Evolutionary conservation across 371 early-diverging fungal genomes (phyloP).

Genomic region (Nematocida sp.): DNA sequence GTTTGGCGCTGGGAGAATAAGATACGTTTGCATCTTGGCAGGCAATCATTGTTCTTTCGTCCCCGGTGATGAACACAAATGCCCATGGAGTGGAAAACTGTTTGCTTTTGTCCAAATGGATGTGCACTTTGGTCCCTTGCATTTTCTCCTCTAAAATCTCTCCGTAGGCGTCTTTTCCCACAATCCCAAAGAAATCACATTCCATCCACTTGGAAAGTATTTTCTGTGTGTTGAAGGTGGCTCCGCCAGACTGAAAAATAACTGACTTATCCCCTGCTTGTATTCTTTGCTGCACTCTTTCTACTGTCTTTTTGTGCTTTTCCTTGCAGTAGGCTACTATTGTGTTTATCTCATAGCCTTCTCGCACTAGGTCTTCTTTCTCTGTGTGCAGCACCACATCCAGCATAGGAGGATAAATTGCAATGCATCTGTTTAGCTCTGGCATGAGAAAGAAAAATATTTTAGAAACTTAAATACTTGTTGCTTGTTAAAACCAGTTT

Average conservation of each 20-base stretch:
- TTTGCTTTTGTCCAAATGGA: slow-evolving; percentile 25
- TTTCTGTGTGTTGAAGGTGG: slow-evolving; percentile 50
- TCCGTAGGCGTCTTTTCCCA: slow-evolving; percentile 31
- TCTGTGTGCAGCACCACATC: slow-evolving; percentile 8
- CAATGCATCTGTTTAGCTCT: slow-evolving; percentile 16
- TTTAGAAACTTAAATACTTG: not conserved
- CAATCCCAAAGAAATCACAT: slow-evolving; percentile 44
- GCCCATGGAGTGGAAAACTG: slow-evolving; percentile 25
- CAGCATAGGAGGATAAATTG: slow-evolving; percentile 50
- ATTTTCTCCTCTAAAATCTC: slow-evolving; percentile 24
- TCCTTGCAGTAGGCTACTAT: slow-evolving; percentile 25
- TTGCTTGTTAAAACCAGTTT: too few species aligned
- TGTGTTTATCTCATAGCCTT: slow-evolving; percentile 6
- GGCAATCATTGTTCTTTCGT: slow-evolving; percentile 32
- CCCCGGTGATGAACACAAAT: slow-evolving; percentile 26
- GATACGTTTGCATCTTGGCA: not conserved
- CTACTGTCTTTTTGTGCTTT: slow-evolving; percentile 6
- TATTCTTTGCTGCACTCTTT: not conserved
- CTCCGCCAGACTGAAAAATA: slow-evolving; percentile 27
- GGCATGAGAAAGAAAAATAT: slow-evolving; percentile 37
- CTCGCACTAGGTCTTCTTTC: not conserved
- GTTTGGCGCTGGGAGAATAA: slow-evolving; percentile 3
- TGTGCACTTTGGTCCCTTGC: slow-evolving; percentile 12
- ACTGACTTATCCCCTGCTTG: not conserved
- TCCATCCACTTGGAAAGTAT: slow-evolving; percentile 38